Evolutionary conservation across 257 asterid species (phyloP), one percentile per base, ranked within the genome.

Genomic region (Solanum chmielewskii): DNA sequence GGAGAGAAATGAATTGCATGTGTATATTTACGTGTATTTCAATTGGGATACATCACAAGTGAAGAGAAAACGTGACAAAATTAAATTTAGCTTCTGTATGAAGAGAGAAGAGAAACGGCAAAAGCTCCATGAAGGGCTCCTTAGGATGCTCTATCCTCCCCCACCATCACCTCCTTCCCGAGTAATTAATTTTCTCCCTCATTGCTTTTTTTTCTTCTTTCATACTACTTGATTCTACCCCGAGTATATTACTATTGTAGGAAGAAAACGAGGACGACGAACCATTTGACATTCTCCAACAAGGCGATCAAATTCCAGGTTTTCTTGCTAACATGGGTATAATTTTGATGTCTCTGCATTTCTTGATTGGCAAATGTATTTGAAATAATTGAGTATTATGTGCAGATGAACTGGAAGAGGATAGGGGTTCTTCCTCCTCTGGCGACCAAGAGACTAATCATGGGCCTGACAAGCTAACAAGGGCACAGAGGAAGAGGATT

Each of bases 401-500:
- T 87, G 45, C 86, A 92, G 93, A 90, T 91, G 95, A 87, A 49
- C 73, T 83, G 49, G 93, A 92, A 71, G 87, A 87, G 14, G 91
- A 86, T 83, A 84, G 75, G 44, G 59, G 89, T 68, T 88, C 90
- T 23, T 85, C 88, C 33, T 87, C 90, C 11, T 90, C 93, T 10
- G 78, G 85, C 76, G 83, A 87, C 29, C 88, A 77, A 20, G 88
- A 86, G n/a, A 76, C 71, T 23, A 87, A 62, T 13, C 84, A 64
- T 20, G 89, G 86, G 62, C 11, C 78, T 52, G 90, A 85, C 87
- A 95, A 93, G 91, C 82, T 91, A 86, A 94, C 94, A 45, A 92
- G 98, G 90, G 96, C 98, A 18, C 95, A 94, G 87, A 93, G 98
- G 88, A 95, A 94, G 93, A 90, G 96, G 92, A 91, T 93, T 69